Evolutionary conservation across 2,329 filamentous ascomycete species (phyloP).

Genomic region (Colletotrichum sp.): DNA sequence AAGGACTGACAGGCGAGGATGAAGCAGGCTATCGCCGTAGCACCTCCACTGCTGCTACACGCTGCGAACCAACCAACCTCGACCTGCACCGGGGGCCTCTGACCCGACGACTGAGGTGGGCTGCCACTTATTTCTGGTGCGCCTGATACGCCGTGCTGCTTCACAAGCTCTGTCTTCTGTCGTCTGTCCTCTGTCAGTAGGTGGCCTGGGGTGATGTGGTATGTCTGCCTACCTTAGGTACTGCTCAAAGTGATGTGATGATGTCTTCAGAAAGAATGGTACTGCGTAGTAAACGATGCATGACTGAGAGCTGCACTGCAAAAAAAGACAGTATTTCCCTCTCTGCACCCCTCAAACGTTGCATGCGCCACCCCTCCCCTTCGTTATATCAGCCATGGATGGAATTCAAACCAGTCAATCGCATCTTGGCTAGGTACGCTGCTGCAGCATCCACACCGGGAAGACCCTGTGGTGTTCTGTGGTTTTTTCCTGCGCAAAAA

Average conservation of each 20-base stretch:
- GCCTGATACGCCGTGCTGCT: slow-evolving; percentile 11
- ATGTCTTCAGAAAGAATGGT: not conserved
- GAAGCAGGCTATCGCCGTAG: not conserved
- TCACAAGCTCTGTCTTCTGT: not conserved
- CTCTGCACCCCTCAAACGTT: not conserved
- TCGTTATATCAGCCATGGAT: not conserved
- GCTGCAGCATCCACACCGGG: not conserved
- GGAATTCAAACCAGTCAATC: slow-evolving; percentile 1
- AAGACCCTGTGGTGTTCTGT: not conserved
- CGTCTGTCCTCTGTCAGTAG: no score
- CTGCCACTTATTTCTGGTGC: not conserved
- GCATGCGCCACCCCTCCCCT: not conserved
- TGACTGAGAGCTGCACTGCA: not conserved
- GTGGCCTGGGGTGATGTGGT: not conserved
- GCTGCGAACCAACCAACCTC: slow-evolving; percentile 14
- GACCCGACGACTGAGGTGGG: not conserved
- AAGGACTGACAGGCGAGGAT: not conserved
- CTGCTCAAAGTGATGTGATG: not conserved
- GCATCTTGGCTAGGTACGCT: not conserved
- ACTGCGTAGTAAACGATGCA: not conserved
- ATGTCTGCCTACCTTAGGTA: not conserved
- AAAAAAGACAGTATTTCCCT: not conserved
- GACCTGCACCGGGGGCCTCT: not conserved
- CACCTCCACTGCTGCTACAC: slow-evolving; percentile 15
- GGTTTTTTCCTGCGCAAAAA: not conserved